Evolutionary conservation across 495 filamentous ascomycete genomes (phyloP).

Genomic region (Neurospora sp.): DNA sequence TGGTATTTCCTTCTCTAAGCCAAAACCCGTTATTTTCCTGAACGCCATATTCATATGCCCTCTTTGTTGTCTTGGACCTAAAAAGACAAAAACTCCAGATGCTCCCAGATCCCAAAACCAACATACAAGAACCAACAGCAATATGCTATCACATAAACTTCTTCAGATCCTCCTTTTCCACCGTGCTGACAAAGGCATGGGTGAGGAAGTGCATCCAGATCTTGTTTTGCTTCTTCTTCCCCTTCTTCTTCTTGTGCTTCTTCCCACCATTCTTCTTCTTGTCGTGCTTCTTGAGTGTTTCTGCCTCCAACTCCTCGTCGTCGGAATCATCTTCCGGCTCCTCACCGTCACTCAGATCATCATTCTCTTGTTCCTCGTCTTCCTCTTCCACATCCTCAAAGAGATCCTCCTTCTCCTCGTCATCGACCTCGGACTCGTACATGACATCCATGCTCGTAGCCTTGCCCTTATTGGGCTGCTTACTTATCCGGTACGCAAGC

Average conservation of each 20-base stretch:
- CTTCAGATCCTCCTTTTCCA: constrained; percentile 50
- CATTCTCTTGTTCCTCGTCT: neutral
- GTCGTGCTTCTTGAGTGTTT: constrained; percentile 27
- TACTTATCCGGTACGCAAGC: constrained; percentile 69
- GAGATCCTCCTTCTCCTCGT: neutral
- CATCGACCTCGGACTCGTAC: constrained; percentile 1
- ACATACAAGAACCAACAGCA: neutral
- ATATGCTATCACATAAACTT: constrained; percentile 16
- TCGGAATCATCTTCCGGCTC: neutral
- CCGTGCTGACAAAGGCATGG: constrained; percentile 70
- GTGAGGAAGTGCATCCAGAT: constrained; percentile 68
- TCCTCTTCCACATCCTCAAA: neutral
- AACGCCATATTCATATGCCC: neutral
- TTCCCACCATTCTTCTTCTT: constrained; percentile 27
- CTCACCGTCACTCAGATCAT: constrained; percentile 2
- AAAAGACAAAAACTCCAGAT: neutral
- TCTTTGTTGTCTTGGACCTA: neutral
- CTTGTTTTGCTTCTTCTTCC: constrained; percentile 42
- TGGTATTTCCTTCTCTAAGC: neutral
- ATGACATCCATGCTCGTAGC: constrained; percentile 7
- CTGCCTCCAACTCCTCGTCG: constrained; percentile 15
- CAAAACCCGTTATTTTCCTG: neutral
- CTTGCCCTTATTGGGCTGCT: constrained; percentile 24
- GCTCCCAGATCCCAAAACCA: neutral
- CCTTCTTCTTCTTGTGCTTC: constrained; percentile 31